Base-by-base conservation (phyloP, 163 green algal species). In the Scenedesmus sp. region DNA sequence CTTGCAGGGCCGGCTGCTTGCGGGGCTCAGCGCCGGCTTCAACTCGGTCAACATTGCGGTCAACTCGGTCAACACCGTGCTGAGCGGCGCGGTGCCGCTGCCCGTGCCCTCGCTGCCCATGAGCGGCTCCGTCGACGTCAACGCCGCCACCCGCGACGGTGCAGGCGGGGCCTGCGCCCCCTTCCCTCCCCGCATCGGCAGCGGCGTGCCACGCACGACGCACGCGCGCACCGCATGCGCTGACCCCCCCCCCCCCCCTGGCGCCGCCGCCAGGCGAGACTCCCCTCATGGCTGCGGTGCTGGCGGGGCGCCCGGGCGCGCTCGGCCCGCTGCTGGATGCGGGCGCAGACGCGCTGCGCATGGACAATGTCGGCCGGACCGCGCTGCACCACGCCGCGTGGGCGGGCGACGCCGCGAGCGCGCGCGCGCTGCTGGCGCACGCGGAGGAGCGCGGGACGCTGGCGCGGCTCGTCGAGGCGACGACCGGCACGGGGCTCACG, bases 1-100 rank as follows among this genome's bases (percentile, higher is more conserved):
- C 53, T 60, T 70, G 58, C 70, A 78, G 57, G 70, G 70, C 34
- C 65, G 45, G 70, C 34, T 78, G n/a, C n/a, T n/a, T n/a, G n/a
- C n/a, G n/a, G n/a, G 60, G 33, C 4, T 20, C 18, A 9, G 1
- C 10, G 28, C 24, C 24, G 47, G 17, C 47, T 56, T 56, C 47
- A 56, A 56, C 47, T 56, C 70, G 70, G 53, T 78, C 11, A 78
- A 78, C 42, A 54, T 70, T 26, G 70, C 42, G 0, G 56, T 70
- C 7, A 78, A 70, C 54, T 45, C 48, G 29, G 70, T 60, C 28
- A 78, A 63, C n/a, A 6, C 53, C n/a, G n/a, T n/a, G n/a, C n/a
- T n/a, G n/a, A 57, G 33, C 28, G 56, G 42, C 17, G 70, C 70
- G 24, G 70, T 70, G 26, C 70, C 56, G 10, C 70, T 78, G 36